Evolutionary conservation across 805 yeast genomes (phyloP), one percentile per base, ranked within the genome.

Genomic region (Yamadazyma endophytica): DNA sequence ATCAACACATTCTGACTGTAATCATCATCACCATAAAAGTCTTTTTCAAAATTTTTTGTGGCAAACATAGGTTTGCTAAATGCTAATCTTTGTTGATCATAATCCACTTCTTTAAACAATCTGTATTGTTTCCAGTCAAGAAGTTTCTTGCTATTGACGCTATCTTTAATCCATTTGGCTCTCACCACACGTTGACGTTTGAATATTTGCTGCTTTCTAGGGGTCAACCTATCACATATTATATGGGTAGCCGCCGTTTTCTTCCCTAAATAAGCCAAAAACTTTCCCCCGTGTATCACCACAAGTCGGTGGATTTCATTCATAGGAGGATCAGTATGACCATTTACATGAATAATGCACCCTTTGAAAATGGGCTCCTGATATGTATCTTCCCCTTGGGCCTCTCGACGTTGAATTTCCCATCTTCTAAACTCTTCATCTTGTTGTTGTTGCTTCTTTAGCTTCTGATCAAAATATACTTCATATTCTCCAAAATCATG

Each of bases 171-270:
- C 97, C 97, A 90, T 19, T 70, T 68, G 0, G 97, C 96, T 36
- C 56, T 70, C 2, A 88, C 94, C 2, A 92, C 95, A 42, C 75
- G 79, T 52, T 73, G 82, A 39, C 79, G 73, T 21, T 66, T 60
- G 50, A 76, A 86, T 54, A 83, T 81, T 3, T 72, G 49, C 33
- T 65, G 60, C 54, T 92, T 90, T 32, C 82, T 64, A 0, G 92
- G 86, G 0, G 97, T 87, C 40, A 90, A 53, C 17, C 76, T 66
- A 33, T 80, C 77, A 6, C 96, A 94, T 3, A 92, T 63, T 4
- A 90, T 81, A 57, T 92, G 97, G 0, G 97, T 84, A 0, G 81
- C 92, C 8, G 70, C 65, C 3, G 82, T 71, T 50, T 89, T 89
- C 4, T 81, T 77, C 4, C 75, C 67, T 24, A 90, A 54, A 55